Evolutionary conservation across 768 basidiomycete genomes (phyloP).

Genomic region (Polyporus arcularius): DNA sequence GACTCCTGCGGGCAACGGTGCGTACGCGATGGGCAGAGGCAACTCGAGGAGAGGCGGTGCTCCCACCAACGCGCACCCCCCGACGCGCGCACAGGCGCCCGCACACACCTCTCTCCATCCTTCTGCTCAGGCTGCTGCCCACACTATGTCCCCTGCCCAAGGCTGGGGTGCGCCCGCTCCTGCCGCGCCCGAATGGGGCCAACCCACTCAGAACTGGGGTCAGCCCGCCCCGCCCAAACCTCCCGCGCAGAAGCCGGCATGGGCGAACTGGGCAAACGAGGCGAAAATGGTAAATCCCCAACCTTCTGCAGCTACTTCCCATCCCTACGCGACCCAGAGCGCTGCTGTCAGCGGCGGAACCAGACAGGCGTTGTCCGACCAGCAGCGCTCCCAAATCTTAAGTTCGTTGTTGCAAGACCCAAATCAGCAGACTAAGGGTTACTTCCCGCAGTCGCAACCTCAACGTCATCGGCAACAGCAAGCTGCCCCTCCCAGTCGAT

Average conservation of each 20-base stretch:
- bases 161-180: slow-evolving; percentile 8
- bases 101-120: slow-evolving; percentile 17
- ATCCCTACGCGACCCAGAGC: slow-evolving; percentile 1
- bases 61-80: slow-evolving; percentile 3
- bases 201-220: neutral
- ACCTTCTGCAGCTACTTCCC: neutral
- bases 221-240: slow-evolving; percentile 2
- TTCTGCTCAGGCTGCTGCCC: neutral
- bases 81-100: slow-evolving; percentile 7
- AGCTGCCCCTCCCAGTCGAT: neutral
- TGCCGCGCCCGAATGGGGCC: neutral
- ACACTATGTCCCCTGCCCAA: slow-evolving; percentile 8
- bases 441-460: slow-evolving; percentile 19
- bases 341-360: slow-evolving; percentile 9
- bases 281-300: slow-evolving; percentile 19
- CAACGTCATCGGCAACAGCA: neutral
- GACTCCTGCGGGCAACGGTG: neutral
- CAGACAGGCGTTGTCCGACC: slow-evolving; percentile 16
- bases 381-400: slow-evolving; percentile 21
- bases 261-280: slow-evolving; percentile 23
- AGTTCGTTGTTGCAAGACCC: slow-evolving; percentile 18
- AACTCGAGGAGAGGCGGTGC: slow-evolving; percentile 14
- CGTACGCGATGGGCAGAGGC: neutral
- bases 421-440: slow-evolving; percentile 22
- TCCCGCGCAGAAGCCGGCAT: slow-evolving; percentile 14